These are phyloP conservation scores for Huntiella abstrusa DNA, from an alignment of 2,329 filamentous ascomycete species.

Conservation along the genomic window DNA sequence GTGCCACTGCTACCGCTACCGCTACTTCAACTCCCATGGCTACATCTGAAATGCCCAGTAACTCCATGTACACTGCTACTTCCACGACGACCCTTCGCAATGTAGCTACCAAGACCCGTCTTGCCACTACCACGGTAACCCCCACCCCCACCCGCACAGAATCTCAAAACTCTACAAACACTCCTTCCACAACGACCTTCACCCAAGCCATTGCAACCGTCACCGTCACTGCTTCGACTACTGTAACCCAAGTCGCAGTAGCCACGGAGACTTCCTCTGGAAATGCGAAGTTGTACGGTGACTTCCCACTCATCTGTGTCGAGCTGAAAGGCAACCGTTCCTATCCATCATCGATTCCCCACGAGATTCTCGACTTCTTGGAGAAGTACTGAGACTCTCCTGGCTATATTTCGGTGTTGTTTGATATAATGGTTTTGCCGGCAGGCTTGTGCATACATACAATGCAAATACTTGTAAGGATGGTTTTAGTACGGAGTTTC, in stretches of 20 bases:
- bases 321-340: conserved; percentile 3
- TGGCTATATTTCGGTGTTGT: neutral
- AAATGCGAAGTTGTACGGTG: conserved; percentile 6
- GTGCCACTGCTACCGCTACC: too few relatives aligned
- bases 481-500: neutral
- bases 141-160: too few relatives aligned
- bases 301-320: conserved; percentile 9
- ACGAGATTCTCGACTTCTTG: conserved; percentile 6
- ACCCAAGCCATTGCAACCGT: neutral
- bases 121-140: too few relatives aligned
- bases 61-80: too few relatives aligned
- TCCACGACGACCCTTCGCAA: too few relatives aligned
- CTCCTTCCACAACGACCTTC: neutral
- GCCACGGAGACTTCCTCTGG: too few relatives aligned
- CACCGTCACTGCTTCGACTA: neutral
- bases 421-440: neutral
- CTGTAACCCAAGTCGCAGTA: too few relatives aligned
- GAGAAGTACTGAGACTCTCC: neutral
- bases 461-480: neutral
- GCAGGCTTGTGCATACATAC: neutral
- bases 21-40: too few relatives aligned
- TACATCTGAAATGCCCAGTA: too few relatives aligned
- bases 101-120: too few relatives aligned
- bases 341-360: conserved; percentile 2
- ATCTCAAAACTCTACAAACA: too few relatives aligned